Conservation (phyloP, 2,329 filamentous ascomycete species). For the Fusarium caatingaense region DNA sequence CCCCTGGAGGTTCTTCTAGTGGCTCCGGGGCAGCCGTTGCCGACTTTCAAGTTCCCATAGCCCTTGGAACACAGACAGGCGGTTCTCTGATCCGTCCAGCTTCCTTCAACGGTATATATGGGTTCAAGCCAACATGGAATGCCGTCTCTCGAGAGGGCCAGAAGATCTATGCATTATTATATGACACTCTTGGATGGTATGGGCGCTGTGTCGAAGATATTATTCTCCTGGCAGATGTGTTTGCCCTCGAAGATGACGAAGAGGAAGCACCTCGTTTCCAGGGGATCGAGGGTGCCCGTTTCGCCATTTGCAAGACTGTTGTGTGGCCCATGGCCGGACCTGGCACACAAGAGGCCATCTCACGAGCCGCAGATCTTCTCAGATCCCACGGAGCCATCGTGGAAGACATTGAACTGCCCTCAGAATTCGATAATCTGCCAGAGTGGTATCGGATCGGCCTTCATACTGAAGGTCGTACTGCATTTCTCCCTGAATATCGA, state of each 20-base stretch:
- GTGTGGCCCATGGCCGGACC: conserved; percentile 63
- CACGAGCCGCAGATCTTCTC: conserved; percentile 55
- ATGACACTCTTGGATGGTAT: conserved; percentile 73
- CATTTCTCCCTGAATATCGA: conserved; percentile 67
- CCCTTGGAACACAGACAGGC: conserved; percentile 74
- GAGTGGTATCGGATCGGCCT: conserved; percentile 67
- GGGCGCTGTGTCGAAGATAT: conserved; percentile 69
- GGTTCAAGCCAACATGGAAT: conserved; percentile 75
- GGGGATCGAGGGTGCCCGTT: conserved; percentile 61
- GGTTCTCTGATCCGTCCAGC: conserved; percentile 73
- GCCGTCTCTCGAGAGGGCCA: conserved; percentile 71
- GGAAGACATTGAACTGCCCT: conserved; percentile 66
- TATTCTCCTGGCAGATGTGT: conserved; percentile 65
- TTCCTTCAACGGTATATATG: conserved; percentile 75
- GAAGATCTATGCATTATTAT: conserved; percentile 67
- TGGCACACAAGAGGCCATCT: conserved; percentile 59
- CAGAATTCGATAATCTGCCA: conserved; percentile 61
- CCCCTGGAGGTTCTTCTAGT: conserved; percentile 75
- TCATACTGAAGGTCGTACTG: conserved; percentile 62
- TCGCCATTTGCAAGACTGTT: conserved; percentile 67
- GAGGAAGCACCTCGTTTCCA: conserved; percentile 52
- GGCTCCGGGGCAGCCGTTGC: conserved; percentile 75
- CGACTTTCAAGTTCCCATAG: conserved; percentile 71
- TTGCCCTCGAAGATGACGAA: conserved; percentile 61
- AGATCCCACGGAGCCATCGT: conserved; percentile 63